Base-by-base conservation (phyloP, 495 filamentous ascomycete genomes). In the Lophiotrema nucula region DNA sequence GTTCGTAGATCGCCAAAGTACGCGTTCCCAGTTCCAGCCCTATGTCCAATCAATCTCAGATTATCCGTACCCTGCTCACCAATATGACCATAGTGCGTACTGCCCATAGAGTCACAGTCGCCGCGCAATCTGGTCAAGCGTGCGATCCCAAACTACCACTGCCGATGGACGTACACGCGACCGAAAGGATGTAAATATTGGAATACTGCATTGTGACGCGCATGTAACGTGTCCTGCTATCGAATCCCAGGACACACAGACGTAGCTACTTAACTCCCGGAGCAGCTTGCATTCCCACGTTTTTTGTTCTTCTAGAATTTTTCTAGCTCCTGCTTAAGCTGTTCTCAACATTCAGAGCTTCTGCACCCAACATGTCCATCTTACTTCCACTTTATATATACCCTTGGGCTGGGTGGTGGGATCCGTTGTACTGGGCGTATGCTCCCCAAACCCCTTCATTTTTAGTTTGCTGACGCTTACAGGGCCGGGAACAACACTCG, bases 351-450 rank as follows among this genome's bases (percentile, higher is more conserved):
- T 8, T 47, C 12, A 13, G 23, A 8, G 10, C 35, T 39, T 41
- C 31, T 28, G 6, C 19, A 13, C 8, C 26, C 15, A 26, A 16
- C 6, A 58, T 60, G 60, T 56, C 52, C 12, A 42, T 66, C 19
- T 26, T 66, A 11, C 42, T 66, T 12, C 63, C 63, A 0, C 43
- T 66, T 1, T 66, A 66, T 45, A 53, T 66, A 10, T 66, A 66
- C 37, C 63, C 63, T 6, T 49, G 45, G 47, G 26, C 53, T 0
- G 63, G 63, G 15, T 43, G 42, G 22, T 66, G 63, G 63, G 59
- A 66, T 55, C 63, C 63, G 0, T 44, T 66, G 1, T 63, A 66
- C 48, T 49, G 35, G 44, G 59, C 27, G 63, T 63, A 59, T 33
- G 53, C 54, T 19, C 22, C 18, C 28, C 15, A 35, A 35, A 35